Evolutionary conservation across 768 basidiomycete species (phyloP).

Genomic region (Scleroderma bovista): DNA sequence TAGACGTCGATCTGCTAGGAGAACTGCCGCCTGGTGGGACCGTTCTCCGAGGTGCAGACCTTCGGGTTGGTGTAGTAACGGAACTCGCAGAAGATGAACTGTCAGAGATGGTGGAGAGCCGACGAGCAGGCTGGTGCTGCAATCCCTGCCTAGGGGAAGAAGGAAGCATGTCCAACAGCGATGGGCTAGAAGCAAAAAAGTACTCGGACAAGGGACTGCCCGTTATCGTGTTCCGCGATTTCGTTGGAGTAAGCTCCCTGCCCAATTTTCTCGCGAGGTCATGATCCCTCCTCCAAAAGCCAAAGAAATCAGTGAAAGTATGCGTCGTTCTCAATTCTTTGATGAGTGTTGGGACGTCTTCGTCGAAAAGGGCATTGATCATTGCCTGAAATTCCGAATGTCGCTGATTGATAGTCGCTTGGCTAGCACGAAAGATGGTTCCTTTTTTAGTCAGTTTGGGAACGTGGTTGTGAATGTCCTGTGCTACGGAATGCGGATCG

Average conservation of each 20-base stretch:
- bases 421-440: constrained; percentile 66
- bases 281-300: constrained; percentile 67
- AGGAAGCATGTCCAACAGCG: constrained; percentile 7
- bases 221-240: constrained; percentile 40
- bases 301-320: constrained; percentile 71
- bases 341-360: constrained; percentile 60
- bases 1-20: constrained; percentile 14
- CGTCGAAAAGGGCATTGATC: constrained; percentile 51
- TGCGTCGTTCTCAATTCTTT: constrained; percentile 56
- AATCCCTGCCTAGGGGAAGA: constrained; percentile 8
- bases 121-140: constrained; percentile 2
- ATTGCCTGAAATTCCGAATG: constrained; percentile 54
- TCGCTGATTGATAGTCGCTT: constrained; percentile 59
- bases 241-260: constrained; percentile 16
- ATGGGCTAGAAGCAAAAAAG: constrained; percentile 39
- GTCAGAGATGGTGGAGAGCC: constrained; percentile 12
- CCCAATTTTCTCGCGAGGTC: constrained; percentile 48
- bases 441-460: constrained; percentile 69
- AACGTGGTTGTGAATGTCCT: constrained; percentile 58
- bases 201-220: constrained; percentile 55
- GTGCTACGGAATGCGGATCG: constrained; percentile 68
- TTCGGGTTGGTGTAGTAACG: constrained; percentile 4
- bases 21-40: constrained; percentile 3
- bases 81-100: constrained; percentile 23
- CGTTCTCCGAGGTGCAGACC: background rate